A percentile compares a stretch with the other conserved stretches of the same genome.
These are phyloP conservation scores for Lotus japonicus DNA, from an alignment of 306 rosid genomes.

Conservation along the genomic window DNA sequence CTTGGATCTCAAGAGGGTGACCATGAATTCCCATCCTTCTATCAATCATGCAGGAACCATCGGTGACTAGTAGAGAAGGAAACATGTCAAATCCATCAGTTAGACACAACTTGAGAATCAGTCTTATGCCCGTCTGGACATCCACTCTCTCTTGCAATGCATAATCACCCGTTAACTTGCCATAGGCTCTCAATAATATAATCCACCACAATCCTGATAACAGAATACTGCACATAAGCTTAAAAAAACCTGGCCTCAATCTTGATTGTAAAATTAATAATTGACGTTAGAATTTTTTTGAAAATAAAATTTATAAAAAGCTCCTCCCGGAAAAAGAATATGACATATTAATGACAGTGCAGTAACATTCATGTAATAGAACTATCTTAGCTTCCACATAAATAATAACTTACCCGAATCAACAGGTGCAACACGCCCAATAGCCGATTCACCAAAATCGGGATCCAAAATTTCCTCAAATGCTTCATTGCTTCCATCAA, in stretches of 20 bases:
- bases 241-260: constrained; percentile 2
- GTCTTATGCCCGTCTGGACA: constrained; percentile 81
- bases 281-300: not conserved
- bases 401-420: constrained; percentile 61
- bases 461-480: constrained; percentile 87
- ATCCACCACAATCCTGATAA: constrained; percentile 90
- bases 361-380: not conserved
- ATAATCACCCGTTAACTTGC: constrained; percentile 82
- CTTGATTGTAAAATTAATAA: not conserved
- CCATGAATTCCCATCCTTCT: constrained; percentile 96
- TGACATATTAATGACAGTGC: not conserved
- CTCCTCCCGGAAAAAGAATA: not conserved
- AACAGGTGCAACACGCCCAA: constrained; percentile 93
- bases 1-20: constrained; percentile 94
- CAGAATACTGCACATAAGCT: not conserved
- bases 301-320: not conserved
- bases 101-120: constrained; percentile 75
- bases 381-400: not conserved
- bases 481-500: constrained; percentile 66
- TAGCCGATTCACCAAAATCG: constrained; percentile 95
- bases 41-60: constrained; percentile 98
- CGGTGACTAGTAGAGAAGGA: constrained; percentile 80
- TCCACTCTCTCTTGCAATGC: constrained; percentile 86
- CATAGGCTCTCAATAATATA: constrained; percentile 87
- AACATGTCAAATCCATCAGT: constrained; percentile 93